A percentile compares a stretch with the other conserved stretches of the same genome.
Conservation (phyloP, 2,329 filamentous ascomycete species). For the Cladophialophora exuberans region DNA sequence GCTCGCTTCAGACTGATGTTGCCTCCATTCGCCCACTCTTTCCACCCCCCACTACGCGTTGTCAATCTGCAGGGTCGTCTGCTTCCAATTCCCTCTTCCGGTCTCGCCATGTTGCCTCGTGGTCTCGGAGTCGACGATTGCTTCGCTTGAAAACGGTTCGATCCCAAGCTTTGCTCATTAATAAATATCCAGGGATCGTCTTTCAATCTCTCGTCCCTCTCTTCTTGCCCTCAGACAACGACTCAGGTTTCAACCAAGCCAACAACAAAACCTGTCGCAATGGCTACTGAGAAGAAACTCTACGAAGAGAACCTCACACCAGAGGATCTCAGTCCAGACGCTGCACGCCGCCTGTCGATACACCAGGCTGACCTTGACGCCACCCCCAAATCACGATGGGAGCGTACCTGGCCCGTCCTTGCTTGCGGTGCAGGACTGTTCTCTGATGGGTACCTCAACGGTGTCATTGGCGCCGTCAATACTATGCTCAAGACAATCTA, state of each 20-base stretch:
- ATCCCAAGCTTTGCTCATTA: neutral
- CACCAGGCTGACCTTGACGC: conserved; percentile 24
- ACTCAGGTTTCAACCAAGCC: neutral
- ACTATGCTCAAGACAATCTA: conserved; percentile 75
- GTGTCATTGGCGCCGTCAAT: conserved; percentile 85
- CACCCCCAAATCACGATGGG: conserved; percentile 49
- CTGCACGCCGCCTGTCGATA: conserved; percentile 16
- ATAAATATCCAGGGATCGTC: conserved; percentile 6
- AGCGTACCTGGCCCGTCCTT: conserved; percentile 72
- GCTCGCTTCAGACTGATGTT: neutral
- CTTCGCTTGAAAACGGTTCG: neutral
- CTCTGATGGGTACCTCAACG: conserved; percentile 90
- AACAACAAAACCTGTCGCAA: neutral
- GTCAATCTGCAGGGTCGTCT: neutral
- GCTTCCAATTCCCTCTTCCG: conserved; percentile 22
- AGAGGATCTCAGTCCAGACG: conserved; percentile 12
- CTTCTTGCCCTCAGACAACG: neutral
- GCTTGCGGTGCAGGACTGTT: conserved; percentile 90
- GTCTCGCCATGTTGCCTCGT: neutral
- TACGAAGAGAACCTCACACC: conserved; percentile 17
- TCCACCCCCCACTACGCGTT: neutral
- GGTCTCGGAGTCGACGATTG: neutral
- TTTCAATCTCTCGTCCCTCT: neutral
- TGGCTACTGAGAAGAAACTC: conserved; percentile 19
- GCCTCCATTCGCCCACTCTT: neutral